Conservation (phyloP, 2,329 filamentous ascomycete genomes). For the Tolypocladium tundrense region DNA sequence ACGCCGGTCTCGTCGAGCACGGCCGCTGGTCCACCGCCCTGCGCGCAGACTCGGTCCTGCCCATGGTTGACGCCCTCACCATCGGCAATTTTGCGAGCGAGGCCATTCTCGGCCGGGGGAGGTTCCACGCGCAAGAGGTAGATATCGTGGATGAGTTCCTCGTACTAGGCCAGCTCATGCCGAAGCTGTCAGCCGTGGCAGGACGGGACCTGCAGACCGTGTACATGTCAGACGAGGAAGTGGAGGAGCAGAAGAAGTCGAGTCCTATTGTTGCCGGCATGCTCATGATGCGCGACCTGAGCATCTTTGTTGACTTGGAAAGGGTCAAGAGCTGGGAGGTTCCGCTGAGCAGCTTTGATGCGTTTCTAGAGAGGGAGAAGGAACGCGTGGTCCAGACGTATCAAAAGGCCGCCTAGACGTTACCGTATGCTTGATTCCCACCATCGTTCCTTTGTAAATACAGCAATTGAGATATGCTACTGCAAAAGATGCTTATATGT, state of each 20-base stretch:
- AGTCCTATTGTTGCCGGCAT: constrained; percentile 31
- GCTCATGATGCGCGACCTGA: constrained; percentile 21
- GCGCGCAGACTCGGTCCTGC: constrained; percentile 22
- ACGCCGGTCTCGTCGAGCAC: constrained; percentile 24
- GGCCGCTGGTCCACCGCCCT: constrained; percentile 28
- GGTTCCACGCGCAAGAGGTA: constrained; percentile 30
- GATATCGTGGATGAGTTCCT: constrained; percentile 29
- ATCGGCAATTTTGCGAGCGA: constrained; percentile 34
- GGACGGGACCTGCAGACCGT: constrained; percentile 24
- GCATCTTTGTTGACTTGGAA: constrained; percentile 23
- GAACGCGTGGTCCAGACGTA: constrained; percentile 18
- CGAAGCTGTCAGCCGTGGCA: constrained; percentile 20
- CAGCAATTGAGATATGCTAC: neutral
- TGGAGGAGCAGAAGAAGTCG: constrained; percentile 18
- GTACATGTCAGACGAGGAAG: constrained; percentile 30
- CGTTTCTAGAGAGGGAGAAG: constrained; percentile 31
- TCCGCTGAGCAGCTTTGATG: constrained; percentile 29
- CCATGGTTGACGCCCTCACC: constrained; percentile 34
- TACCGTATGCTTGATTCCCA: neutral
- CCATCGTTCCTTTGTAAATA: too few species aligned
- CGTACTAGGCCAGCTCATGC: constrained; percentile 22
- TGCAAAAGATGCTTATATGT: neutral
- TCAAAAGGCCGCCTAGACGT: neutral
- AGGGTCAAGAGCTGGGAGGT: constrained; percentile 26
- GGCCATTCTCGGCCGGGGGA: constrained; percentile 28